A percentile compares a stretch with the other conserved stretches of the same genome.
Conservation (phyloP, 2,329 filamentous ascomycete genomes). For the Chrysoporthe puriensis region DNA sequence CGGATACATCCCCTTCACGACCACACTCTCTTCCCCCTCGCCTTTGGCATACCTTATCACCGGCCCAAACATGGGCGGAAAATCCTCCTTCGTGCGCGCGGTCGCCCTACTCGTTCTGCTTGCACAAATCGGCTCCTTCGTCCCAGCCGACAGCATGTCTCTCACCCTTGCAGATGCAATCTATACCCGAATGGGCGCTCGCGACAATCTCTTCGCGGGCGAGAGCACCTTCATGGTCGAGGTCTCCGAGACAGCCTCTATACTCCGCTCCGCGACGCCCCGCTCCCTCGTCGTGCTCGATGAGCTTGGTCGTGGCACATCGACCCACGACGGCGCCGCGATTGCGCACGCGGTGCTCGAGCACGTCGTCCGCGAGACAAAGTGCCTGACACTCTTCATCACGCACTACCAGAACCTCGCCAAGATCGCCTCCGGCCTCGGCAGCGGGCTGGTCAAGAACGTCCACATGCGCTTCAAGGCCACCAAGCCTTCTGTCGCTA, state of each 20-base stretch:
- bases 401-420: constrained; percentile 94
- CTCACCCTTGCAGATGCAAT: constrained; percentile 89
- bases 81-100: constrained; percentile 95
- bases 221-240: constrained; percentile 99
- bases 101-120: constrained; percentile 91
- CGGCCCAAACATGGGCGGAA: constrained; percentile 98
- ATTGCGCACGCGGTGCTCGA: constrained; percentile 92
- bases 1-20: constrained; percentile 89
- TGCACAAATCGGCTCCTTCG: constrained; percentile 92
- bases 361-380: constrained; percentile 74
- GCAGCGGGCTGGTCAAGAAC: constrained; percentile 69
- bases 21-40: constrained; percentile 67
- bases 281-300: constrained; percentile 89
- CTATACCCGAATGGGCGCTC: constrained; percentile 93
- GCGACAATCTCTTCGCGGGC: constrained; percentile 92
- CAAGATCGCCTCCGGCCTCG: constrained; percentile 69
- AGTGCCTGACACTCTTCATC: constrained; percentile 89
- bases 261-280: constrained; percentile 85
- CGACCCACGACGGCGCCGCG: constrained; percentile 93
- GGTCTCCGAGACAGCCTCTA: constrained; percentile 87
- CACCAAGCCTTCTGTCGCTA: constrained; percentile 32
- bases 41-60: constrained; percentile 85
- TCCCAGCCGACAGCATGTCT: constrained; percentile 74
- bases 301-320: constrained; percentile 90
- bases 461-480: constrained; percentile 90